phyloP scores from a whole-genome alignment of 495 filamentous ascomycete species.

The Zalerion maritima region DNA sequence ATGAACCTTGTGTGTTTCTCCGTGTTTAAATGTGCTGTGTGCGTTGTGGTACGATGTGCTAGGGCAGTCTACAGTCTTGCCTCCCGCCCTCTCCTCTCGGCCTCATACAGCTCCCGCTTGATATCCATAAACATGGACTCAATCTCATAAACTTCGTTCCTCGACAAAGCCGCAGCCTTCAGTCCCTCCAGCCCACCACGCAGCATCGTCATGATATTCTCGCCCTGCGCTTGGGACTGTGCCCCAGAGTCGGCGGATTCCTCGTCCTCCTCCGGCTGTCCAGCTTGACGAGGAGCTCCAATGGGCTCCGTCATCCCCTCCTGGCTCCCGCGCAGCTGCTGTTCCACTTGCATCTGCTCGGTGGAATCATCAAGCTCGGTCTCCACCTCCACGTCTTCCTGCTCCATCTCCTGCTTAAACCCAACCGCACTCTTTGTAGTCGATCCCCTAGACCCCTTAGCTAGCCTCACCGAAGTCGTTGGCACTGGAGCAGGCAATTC shows the following conservation, averaged over 20 bases:
- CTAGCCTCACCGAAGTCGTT: too few relatives aligned
- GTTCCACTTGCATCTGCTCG: constrained; percentile 2
- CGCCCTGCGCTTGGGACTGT: constrained; percentile 9
- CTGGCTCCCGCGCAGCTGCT: constrained; percentile 3
- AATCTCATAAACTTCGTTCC: constrained; percentile 39
- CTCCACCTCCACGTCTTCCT: constrained; percentile 1
- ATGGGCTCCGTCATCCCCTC: constrained; percentile 3
- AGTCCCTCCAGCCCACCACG: constrained; percentile 36
- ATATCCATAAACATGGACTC: constrained; percentile 57
- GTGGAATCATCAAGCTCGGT: constrained; percentile 1
- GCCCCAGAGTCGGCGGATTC: background rate
- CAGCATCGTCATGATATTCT: constrained; percentile 34
- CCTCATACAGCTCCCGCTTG: constrained; percentile 47
- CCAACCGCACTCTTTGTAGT: constrained; percentile 3
- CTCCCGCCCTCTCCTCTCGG: constrained; percentile 31
- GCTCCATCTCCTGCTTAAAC: constrained; percentile 3
- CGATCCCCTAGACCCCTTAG: too few relatives aligned
- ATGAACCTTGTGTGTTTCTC: too few relatives aligned
- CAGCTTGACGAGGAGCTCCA: background rate
- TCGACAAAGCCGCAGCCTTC: constrained; percentile 32
- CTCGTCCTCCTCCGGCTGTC: constrained; percentile 1
- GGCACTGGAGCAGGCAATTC: too few relatives aligned
- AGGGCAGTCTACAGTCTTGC: too few relatives aligned
- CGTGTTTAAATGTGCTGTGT: too few relatives aligned
- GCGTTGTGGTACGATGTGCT: too few relatives aligned